phyloP scores from a whole-genome alignment of 352 stramenopile genomes.

The Pythium periplocum region DNA sequence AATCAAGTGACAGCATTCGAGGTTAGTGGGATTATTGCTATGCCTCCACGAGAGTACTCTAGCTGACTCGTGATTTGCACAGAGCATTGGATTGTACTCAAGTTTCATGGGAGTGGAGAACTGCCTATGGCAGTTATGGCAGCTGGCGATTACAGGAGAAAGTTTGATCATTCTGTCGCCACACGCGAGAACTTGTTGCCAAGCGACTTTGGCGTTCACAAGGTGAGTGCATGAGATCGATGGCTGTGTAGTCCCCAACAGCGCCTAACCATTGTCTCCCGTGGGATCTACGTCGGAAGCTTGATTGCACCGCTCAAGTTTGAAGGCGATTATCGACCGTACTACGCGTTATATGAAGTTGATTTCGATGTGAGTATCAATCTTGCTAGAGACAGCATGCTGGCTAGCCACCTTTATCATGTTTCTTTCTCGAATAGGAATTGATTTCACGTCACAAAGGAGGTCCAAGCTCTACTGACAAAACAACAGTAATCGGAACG shows the following conservation, averaged over 20 bases:
- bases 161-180: constrained; percentile 77
- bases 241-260: too few species aligned
- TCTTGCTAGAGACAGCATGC: not conserved
- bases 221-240: constrained; percentile 30
- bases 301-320: constrained; percentile 80
- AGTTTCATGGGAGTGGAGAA: constrained; percentile 75
- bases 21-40: constrained; percentile 22
- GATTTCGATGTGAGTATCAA: constrained; percentile 69
- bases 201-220: constrained; percentile 73
- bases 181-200: constrained; percentile 71
- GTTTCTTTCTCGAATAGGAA: constrained; percentile 17
- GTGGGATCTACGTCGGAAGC: constrained; percentile 16
- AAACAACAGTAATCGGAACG: constrained; percentile 68
- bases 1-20: constrained; percentile 54
- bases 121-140: constrained; percentile 79
- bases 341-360: constrained; percentile 82
- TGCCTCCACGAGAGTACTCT: constrained; percentile 1
- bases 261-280: too few species aligned
- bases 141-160: constrained; percentile 79
- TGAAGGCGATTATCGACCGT: constrained; percentile 77
- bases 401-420: not conserved
- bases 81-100: constrained; percentile 81
- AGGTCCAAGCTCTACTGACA: constrained; percentile 34
- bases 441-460: constrained; percentile 51
- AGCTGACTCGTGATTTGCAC: not conserved